These are phyloP conservation scores for Melampsora larici-populina DNA, from an alignment of 1,284 basidiomycete species.

Conservation along the genomic window DNA sequence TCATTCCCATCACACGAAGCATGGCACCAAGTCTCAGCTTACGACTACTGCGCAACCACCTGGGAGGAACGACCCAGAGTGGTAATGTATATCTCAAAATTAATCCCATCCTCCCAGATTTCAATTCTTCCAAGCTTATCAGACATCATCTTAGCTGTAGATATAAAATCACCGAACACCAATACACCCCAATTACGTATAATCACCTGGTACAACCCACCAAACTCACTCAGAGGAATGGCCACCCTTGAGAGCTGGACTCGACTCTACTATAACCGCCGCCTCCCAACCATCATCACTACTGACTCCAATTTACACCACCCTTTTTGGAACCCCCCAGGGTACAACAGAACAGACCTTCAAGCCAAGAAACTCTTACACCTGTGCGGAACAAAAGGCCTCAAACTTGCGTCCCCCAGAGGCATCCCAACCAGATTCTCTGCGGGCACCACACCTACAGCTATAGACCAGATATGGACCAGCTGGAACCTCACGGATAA, in stretches of 20 bases:
- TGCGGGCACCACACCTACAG: neutral
- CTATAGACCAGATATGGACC: neutral
- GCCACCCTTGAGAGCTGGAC: neutral
- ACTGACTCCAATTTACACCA: slow-evolving; percentile 27
- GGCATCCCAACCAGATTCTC: slow-evolving; percentile 5
- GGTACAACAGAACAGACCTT: neutral
- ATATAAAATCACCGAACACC: neutral
- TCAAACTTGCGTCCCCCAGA: neutral
- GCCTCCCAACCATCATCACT: neutral
- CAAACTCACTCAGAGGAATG: neutral
- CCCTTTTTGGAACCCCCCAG: neutral
- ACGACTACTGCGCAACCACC: neutral
- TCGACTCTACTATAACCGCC: neutral
- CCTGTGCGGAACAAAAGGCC: slow-evolving; percentile 3
- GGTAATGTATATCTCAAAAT: slow-evolving; percentile 17
- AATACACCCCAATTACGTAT: neutral
- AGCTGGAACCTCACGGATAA: neutral
- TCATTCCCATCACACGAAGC: neutral
- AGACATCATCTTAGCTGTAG: neutral
- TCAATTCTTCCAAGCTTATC: neutral
- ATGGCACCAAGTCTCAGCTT: neutral
- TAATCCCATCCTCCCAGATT: neutral
- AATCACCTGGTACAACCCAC: slow-evolving; percentile 7
- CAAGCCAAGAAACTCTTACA: neutral
- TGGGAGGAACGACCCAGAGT: neutral